Evolutionary conservation across 1,139 yeast genomes (phyloP).

Genomic region (Wickerhamomyces sp.): DNA sequence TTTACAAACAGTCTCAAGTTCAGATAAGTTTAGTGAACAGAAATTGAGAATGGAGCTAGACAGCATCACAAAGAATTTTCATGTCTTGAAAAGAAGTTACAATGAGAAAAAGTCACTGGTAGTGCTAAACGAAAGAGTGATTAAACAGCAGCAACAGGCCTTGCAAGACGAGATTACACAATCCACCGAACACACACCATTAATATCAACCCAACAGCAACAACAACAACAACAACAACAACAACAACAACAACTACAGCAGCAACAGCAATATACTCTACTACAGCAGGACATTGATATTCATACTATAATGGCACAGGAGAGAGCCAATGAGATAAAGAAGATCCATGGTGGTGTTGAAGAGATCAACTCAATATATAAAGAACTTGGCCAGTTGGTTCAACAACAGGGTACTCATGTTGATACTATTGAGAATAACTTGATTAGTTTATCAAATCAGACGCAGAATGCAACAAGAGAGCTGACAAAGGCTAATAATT

Average conservation of each 20-base stretch:
- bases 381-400: slow-evolving; percentile 73
- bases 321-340: slow-evolving; percentile 67
- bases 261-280: slow-evolving; percentile 36
- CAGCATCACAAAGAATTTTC: slow-evolving; percentile 35
- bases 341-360: slow-evolving; percentile 72
- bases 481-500: slow-evolving; percentile 66
- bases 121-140: slow-evolving; percentile 27
- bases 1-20: slow-evolving; percentile 7
- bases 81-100: slow-evolving; percentile 34
- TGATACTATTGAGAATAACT: slow-evolving; percentile 78
- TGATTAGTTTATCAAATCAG: slow-evolving; percentile 59
- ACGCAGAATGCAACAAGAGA: slow-evolving; percentile 70
- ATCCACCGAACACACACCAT: slow-evolving; percentile 24
- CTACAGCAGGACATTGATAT: slow-evolving; percentile 70
- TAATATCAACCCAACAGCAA: slow-evolving; percentile 25
- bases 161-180: slow-evolving; percentile 2
- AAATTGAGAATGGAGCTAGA: slow-evolving; percentile 40
- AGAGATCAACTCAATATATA: slow-evolving; percentile 81
- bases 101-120: slow-evolving; percentile 32
- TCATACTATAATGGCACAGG: slow-evolving; percentile 64
- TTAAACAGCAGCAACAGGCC: slow-evolving; percentile 15
- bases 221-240: neutral
- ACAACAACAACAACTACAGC: slow-evolving; percentile 27
- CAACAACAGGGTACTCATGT: slow-evolving; percentile 81
- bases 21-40: slow-evolving; percentile 32